A percentile compares a stretch with the other conserved stretches of the same genome.
These are phyloP conservation scores for Mortierella sp. DNA, from an alignment of 371 early-diverging fungal genomes.

Conservation along the genomic window DNA sequence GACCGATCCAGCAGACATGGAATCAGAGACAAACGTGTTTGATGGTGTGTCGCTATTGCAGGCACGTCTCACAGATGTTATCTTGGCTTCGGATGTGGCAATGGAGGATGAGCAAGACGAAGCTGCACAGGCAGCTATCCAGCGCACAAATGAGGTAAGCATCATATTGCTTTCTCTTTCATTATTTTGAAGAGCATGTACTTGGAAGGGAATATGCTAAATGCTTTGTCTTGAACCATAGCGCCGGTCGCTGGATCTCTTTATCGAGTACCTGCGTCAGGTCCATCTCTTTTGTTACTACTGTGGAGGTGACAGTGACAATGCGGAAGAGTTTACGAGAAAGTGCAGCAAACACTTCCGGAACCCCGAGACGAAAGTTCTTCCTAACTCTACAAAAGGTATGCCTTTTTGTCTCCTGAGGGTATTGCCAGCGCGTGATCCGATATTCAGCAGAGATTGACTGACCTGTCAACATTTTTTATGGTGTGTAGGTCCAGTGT, in stretches of 20 bases:
- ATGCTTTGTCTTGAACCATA: no score
- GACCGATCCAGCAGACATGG: constrained; percentile 10
- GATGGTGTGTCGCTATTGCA: constrained; percentile 40
- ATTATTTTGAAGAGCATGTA: no score
- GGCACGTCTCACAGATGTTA: constrained; percentile 32
- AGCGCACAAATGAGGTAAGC: constrained; percentile 29
- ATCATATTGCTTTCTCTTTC: background rate
- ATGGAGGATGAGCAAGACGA: constrained; percentile 47
- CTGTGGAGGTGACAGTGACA: constrained; percentile 85
- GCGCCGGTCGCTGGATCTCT: constrained; percentile 77
- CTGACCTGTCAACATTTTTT: background rate
- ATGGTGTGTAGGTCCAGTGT: constrained; percentile 58
- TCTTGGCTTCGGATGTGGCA: constrained; percentile 22
- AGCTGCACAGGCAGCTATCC: constrained; percentile 19
- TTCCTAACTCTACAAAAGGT: constrained; percentile 48
- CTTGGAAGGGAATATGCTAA: no score
- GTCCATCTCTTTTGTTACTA: constrained; percentile 97
- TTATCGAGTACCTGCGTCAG: constrained; percentile 86
- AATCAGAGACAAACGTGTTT: constrained; percentile 13
- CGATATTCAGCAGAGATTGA: background rate
- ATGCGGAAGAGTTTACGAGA: constrained; percentile 84
- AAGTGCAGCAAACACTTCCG: constrained; percentile 82
- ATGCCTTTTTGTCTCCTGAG: no score
- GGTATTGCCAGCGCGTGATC: no score
- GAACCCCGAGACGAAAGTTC: constrained; percentile 51